phyloP scores from a whole-genome alignment of 176 grass and related monocot species.

The Phoenix dactylifera region DNA sequence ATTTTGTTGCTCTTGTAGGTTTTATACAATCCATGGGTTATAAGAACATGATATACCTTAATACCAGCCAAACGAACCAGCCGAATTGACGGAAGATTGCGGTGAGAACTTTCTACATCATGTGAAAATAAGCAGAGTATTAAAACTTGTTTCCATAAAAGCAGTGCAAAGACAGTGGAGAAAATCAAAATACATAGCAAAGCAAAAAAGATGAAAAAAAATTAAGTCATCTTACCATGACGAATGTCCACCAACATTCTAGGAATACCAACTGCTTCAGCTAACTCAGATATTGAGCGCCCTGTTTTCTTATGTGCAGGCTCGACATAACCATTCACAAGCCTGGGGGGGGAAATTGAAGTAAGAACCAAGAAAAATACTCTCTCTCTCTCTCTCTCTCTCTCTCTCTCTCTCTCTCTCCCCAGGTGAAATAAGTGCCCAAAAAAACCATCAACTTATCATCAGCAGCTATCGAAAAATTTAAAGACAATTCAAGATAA shows the following conservation, averaged over 20 bases:
- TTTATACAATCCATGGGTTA: too few relatives aligned
- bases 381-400: too few relatives aligned
- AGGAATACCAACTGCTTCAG: constrained; percentile 73
- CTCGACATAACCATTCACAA: constrained; percentile 82
- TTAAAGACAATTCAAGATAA: too few relatives aligned
- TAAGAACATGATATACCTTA: constrained; percentile 37
- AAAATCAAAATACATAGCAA: background rate
- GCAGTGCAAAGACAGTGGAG: constrained; percentile 4
- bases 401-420: too few relatives aligned
- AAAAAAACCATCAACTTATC: too few relatives aligned
- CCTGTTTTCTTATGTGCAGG: constrained; percentile 56
- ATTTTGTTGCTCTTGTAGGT: too few relatives aligned
- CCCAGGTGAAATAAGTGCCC: too few relatives aligned
- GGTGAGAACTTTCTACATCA: constrained; percentile 77
- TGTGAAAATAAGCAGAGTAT: constrained; percentile 1
- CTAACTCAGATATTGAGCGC: constrained; percentile 63
- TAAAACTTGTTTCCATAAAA: background rate
- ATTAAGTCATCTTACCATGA: constrained; percentile 55
- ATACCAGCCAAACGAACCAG: constrained; percentile 56
- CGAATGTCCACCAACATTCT: constrained; percentile 86
- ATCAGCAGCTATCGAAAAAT: too few relatives aligned
- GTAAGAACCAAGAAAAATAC: background rate
- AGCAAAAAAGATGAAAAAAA: background rate
- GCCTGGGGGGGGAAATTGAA: constrained; percentile 33
- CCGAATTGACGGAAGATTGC: constrained; percentile 61